These are phyloP conservation scores for Colletotrichum trifolii DNA, from an alignment of 2,329 filamentous ascomycete species.

Conservation along the genomic window DNA sequence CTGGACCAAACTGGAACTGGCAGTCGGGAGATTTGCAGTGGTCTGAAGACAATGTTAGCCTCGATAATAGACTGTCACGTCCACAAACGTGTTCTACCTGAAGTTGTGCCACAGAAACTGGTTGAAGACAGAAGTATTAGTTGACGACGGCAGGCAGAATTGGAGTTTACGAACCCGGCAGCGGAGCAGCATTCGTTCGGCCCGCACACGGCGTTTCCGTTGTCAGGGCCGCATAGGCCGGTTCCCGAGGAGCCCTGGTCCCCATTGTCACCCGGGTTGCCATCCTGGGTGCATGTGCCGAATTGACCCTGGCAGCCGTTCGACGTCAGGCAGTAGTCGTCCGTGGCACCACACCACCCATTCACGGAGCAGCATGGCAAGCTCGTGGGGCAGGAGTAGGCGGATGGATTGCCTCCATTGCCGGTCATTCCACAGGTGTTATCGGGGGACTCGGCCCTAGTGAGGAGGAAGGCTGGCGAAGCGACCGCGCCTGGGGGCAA, in stretches of 20 bases:
- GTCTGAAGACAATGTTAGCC: slow-evolving; percentile 9
- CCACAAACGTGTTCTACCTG: slow-evolving; percentile 8
- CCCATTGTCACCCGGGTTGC: slow-evolving; percentile 6
- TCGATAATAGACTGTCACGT: background rate
- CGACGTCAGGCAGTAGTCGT: slow-evolving; percentile 49
- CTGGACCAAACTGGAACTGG: slow-evolving; percentile 61
- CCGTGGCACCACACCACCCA: slow-evolving; percentile 51
- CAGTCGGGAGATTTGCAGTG: slow-evolving; percentile 66
- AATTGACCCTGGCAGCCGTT: slow-evolving; percentile 50
- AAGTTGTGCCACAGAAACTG: slow-evolving; percentile 27
- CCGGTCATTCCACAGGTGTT: slow-evolving; percentile 28
- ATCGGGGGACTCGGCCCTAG: slow-evolving; percentile 21
- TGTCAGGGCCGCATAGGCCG: slow-evolving; percentile 55
- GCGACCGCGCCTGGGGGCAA: slow-evolving; percentile 5
- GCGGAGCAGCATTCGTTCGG: slow-evolving; percentile 43
- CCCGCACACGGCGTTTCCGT: slow-evolving; percentile 38
- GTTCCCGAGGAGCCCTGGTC: slow-evolving; percentile 40
- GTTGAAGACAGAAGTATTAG: background rate
- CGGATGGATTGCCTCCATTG: slow-evolving; percentile 25
- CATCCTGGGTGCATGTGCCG: slow-evolving; percentile 38
- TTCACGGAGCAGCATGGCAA: slow-evolving; percentile 42
- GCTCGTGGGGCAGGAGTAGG: slow-evolving; percentile 21
- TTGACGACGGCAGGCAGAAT: slow-evolving; percentile 44
- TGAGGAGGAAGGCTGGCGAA: slow-evolving; percentile 18
- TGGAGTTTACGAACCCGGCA: slow-evolving; percentile 38